Evolutionary conservation across 108 stramenopile species (phyloP).

Genomic region (Cyclostephanos tholiformis): DNA sequence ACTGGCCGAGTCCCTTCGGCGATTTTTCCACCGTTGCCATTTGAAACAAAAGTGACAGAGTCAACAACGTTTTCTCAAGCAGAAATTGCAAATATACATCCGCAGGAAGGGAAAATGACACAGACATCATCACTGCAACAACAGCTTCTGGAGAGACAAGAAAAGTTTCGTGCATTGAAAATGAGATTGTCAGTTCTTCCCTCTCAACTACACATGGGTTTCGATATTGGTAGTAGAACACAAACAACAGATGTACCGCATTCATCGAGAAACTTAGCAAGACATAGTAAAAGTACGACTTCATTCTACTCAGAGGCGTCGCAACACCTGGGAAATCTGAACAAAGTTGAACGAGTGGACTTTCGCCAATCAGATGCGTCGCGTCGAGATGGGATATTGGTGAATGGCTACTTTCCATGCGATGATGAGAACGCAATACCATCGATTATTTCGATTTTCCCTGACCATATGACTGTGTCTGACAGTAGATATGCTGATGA

Average conservation of each 20-base stretch:
- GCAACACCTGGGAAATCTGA: neutral
- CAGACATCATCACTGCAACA: neutral
- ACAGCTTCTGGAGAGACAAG: neutral
- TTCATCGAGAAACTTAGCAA: neutral
- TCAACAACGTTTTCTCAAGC: too few relatives aligned
- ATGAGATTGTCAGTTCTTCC: neutral
- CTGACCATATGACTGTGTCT: neutral
- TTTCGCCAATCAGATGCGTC: neutral
- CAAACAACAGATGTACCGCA: neutral
- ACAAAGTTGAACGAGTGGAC: too few relatives aligned
- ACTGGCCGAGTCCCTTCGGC: neutral
- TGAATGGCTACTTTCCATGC: neutral
- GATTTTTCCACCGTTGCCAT: neutral
- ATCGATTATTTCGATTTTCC: neutral
- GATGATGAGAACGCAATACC: neutral
- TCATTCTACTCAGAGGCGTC: neutral
- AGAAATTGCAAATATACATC: neutral
- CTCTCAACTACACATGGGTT: neutral
- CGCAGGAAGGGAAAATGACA: neutral
- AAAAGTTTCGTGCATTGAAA: neutral
- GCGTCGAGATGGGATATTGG: neutral
- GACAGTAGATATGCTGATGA: neutral
- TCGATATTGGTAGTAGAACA: neutral
- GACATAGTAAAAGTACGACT: neutral
- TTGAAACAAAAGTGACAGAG: neutral